Conservation (phyloP, 2,329 filamentous ascomycete species). For the Graphilbum fragrans region DNA sequence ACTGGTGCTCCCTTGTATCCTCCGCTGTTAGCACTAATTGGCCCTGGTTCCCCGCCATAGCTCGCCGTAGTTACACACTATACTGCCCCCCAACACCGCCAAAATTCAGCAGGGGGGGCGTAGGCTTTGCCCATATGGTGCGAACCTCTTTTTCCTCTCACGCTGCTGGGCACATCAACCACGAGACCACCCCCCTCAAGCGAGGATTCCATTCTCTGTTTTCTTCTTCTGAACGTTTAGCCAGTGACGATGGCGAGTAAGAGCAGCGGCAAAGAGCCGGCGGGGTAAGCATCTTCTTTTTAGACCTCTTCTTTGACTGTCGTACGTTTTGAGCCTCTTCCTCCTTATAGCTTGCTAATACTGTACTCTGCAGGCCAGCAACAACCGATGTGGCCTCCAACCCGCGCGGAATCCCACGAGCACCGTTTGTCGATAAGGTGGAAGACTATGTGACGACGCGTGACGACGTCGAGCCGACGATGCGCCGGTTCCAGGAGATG, state of each 20-base stretch:
- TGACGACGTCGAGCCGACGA: slow-evolving; percentile 66
- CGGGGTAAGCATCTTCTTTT: slow-evolving; percentile 18
- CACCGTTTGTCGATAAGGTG: slow-evolving; percentile 77
- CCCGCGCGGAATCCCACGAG: slow-evolving; percentile 70
- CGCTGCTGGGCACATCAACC: too few relatives aligned
- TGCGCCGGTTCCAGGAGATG: slow-evolving; percentile 85
- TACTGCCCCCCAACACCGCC: slow-evolving; percentile 9
- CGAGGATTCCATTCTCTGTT: too few relatives aligned
- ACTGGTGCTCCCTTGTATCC: too few relatives aligned
- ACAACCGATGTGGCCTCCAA: slow-evolving; percentile 50
- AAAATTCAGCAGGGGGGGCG: not conserved
- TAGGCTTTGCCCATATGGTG: not conserved
- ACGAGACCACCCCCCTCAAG: too few relatives aligned
- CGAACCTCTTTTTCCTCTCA: not conserved
- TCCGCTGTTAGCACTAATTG: not conserved
- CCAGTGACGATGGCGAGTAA: slow-evolving; percentile 4
- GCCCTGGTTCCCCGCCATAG: not conserved
- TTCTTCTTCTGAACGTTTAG: not conserved
- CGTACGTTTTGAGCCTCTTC: not conserved
- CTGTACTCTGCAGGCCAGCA: not conserved
- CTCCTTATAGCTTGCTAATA: not conserved
- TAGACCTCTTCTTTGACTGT: too few relatives aligned
- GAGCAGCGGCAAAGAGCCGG: slow-evolving; percentile 22
- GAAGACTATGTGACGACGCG: slow-evolving; percentile 76
- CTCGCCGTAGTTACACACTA: not conserved